phyloP scores from a whole-genome alignment of 371 early-diverging fungal species.

The Mortierella sp. region DNA sequence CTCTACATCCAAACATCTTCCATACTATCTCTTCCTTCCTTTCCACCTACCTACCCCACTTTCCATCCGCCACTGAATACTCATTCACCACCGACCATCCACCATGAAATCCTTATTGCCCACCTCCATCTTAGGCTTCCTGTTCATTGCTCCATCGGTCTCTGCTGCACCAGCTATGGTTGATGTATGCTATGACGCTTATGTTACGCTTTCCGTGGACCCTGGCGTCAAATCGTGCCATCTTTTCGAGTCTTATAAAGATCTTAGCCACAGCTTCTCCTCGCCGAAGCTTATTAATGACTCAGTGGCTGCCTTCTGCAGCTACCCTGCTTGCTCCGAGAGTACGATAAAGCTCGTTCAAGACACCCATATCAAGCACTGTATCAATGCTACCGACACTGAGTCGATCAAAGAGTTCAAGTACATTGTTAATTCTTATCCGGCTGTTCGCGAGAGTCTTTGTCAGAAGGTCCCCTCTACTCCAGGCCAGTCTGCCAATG shows the following conservation, averaged over 20 bases:
- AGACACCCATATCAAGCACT: slow-evolving; percentile 36
- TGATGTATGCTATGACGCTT: slow-evolving; percentile 24
- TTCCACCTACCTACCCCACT: too few species aligned
- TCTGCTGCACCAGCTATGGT: too few species aligned
- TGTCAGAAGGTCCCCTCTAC: slow-evolving; percentile 22
- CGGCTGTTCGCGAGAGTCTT: slow-evolving; percentile 26
- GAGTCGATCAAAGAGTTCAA: slow-evolving; percentile 17
- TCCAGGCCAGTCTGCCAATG: slow-evolving; percentile 8
- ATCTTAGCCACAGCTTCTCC: slow-evolving; percentile 8
- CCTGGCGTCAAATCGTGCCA: slow-evolving; percentile 34
- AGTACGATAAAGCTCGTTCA: slow-evolving; percentile 27
- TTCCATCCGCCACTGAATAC: neutral
- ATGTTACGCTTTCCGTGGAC: slow-evolving; percentile 24
- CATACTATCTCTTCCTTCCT: too few species aligned
- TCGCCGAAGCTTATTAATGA: slow-evolving; percentile 30
- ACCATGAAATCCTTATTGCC: too few species aligned
- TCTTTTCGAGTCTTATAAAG: slow-evolving; percentile 19
- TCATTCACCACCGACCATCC: slow-evolving; percentile 14
- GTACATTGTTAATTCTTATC: slow-evolving; percentile 21
- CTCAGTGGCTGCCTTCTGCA: slow-evolving; percentile 26
- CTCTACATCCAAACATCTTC: too few species aligned
- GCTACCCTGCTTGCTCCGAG: slow-evolving; percentile 22
- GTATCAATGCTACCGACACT: slow-evolving; percentile 27
- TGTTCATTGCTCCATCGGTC: slow-evolving; percentile 3
- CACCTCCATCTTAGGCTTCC: slow-evolving; percentile 11